A percentile compares a stretch with the other conserved stretches of the same genome.
These are phyloP conservation scores for Gossypium aridum DNA, from an alignment of 441 rosid species.

Conservation along the genomic window DNA sequence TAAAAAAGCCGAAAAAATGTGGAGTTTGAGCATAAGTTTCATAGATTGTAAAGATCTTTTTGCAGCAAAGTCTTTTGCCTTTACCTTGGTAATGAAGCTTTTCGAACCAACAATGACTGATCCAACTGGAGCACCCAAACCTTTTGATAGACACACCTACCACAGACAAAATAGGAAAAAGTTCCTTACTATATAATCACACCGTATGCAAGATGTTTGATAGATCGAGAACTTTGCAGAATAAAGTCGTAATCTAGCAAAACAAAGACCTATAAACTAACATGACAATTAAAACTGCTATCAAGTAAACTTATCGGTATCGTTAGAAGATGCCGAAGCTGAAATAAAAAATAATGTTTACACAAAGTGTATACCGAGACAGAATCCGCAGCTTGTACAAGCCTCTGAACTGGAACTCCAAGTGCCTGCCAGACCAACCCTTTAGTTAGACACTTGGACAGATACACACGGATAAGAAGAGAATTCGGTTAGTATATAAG, in stretches of 20 bases:
- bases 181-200: not conserved
- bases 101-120: conserved; percentile 80
- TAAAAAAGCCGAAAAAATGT: conserved; percentile 11
- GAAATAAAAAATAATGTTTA: not conserved
- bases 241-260: not conserved
- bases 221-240: not conserved
- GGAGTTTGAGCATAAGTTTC: not conserved
- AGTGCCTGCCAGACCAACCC: conserved; percentile 52
- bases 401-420: conserved; percentile 72
- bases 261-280: not conserved
- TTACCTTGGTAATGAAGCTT: conserved; percentile 71
- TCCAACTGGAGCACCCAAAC: conserved; percentile 92
- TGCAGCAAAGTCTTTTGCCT: not conserved
- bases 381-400: conserved; percentile 79
- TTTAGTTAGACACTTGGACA: conserved; percentile 15
- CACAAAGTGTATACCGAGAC: conserved; percentile 45
- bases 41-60: not conserved
- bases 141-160: conserved; percentile 86
- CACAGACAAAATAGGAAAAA: not conserved
- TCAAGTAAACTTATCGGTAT: not conserved
- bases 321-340: not conserved
- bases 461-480: not conserved
- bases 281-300: not conserved
- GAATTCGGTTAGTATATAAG: not conserved
- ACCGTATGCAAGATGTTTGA: not conserved